phyloP scores from a whole-genome alignment of 371 early-diverging fungal species.

The Mortierella sp. region DNA sequence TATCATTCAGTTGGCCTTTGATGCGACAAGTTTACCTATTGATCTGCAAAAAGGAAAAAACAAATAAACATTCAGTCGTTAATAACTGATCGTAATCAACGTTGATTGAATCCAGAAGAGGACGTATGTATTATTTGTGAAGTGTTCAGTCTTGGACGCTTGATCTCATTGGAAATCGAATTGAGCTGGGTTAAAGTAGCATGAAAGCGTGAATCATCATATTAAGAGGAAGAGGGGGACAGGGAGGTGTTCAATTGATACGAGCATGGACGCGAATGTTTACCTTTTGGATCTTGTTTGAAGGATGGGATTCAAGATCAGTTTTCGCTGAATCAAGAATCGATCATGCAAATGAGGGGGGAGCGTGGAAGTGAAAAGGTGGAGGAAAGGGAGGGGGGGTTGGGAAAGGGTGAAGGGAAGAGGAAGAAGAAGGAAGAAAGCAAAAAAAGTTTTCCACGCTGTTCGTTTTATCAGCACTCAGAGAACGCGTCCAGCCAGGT shows the following conservation, averaged over 20 bases:
- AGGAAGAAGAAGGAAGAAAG: not conserved
- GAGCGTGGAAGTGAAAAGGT: not conserved
- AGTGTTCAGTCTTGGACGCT: constrained; percentile 31
- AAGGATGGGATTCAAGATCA: not conserved
- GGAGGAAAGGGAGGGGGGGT: not conserved
- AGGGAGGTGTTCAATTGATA: not conserved
- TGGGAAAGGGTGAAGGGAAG: not conserved
- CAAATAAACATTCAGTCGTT: not conserved
- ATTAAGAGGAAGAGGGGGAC: not conserved
- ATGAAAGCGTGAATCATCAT: constrained; percentile 48
- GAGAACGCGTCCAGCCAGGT: not conserved
- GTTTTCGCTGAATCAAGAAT: not conserved
- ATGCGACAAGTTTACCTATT: not conserved
- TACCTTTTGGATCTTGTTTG: constrained; percentile 12
- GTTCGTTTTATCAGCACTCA: not conserved
- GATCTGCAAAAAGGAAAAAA: not conserved
- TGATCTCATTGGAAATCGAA: constrained; percentile 51
- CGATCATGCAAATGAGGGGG: not conserved
- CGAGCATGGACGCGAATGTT: not conserved
- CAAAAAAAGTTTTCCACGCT: not conserved
- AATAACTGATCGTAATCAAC: not conserved
- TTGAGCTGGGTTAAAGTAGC: constrained; percentile 57
- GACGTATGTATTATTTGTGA: not conserved
- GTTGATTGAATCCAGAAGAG: not conserved
- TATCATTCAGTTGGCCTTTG: not conserved